Evolutionary conservation across 495 filamentous ascomycete species (phyloP), one percentile per base, ranked within the genome.

Genomic region (Xylaria bambusicola): DNA sequence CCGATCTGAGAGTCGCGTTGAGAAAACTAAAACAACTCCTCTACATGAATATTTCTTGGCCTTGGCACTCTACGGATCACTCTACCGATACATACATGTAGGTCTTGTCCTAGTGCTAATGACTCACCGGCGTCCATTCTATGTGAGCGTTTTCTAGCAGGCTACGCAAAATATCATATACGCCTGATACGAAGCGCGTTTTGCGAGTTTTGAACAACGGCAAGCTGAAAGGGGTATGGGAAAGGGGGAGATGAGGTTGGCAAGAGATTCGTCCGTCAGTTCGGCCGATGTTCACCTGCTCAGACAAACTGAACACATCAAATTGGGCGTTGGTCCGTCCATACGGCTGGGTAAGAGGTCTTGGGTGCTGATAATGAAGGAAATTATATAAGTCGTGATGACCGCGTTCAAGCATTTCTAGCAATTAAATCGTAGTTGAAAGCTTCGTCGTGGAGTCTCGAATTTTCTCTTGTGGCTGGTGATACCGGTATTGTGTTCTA

Each of bases 21-120:
- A 13, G 18, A 10, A 51, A 33, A 52, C 50, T 21, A 41, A 52
- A 35, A 33, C n/a, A 27, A 26, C 21, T 10, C 13, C 23, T 24
- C 15, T 41, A 35, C 13, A 52, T 40, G 26, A 13, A 27, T 29
- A 13, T 4, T 21, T 26, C 38, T 54, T 44, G 36, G 52, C 38
- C 52, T 54, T 54, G 52, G 52, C 52, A 31, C 20, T 2, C 21
- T 10, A n/a, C n/a, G n/a, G n/a, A n/a, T n/a, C n/a, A n/a, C n/a
- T n/a, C n/a, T n/a, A n/a, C n/a, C n/a, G n/a, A n/a, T n/a, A n/a
- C n/a, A n/a, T n/a, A n/a, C n/a, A n/a, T n/a, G n/a, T n/a, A n/a
- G n/a, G n/a, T n/a, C n/a, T n/a, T n/a, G n/a, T n/a, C n/a, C n/a
- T n/a, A n/a, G n/a, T n/a, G n/a, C n/a, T n/a, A n/a, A n/a, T n/a